A percentile compares a stretch with the other conserved stretches of the same genome.
Conservation (phyloP, 2,329 filamentous ascomycete species). For the Verticillium tricorpus region DNA sequence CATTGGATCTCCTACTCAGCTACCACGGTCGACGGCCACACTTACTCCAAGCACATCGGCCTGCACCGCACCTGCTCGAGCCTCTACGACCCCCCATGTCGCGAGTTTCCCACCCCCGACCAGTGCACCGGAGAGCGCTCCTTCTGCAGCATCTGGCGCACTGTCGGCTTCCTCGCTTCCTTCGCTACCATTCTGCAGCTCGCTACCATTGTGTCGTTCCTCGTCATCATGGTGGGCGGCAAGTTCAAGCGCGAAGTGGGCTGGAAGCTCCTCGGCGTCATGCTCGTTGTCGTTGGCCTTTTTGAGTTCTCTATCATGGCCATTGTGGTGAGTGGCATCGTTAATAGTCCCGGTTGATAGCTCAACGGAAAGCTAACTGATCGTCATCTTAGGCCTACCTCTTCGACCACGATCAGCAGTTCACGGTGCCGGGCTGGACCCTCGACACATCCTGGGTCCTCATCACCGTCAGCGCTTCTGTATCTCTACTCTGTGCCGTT, state of each 20-base stretch:
- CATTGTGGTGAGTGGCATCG: constrained; percentile 65
- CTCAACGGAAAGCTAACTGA: neutral
- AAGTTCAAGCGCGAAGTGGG: constrained; percentile 75
- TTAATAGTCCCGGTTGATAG: too few species aligned
- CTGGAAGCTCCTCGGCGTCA: constrained; percentile 68
- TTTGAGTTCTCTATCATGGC: constrained; percentile 74
- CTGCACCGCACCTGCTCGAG: constrained; percentile 78
- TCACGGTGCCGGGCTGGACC: constrained; percentile 73
- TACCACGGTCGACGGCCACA: constrained; percentile 40
- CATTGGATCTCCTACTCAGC: constrained; percentile 66
- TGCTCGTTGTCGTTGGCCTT: constrained; percentile 62
- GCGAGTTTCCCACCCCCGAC: constrained; percentile 59
- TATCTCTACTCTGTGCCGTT: constrained; percentile 48
- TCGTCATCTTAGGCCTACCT: constrained; percentile 62
- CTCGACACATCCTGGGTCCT: constrained; percentile 78
- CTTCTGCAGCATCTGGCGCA: constrained; percentile 92
- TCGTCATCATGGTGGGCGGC: constrained; percentile 72
- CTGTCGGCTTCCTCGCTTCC: constrained; percentile 80
- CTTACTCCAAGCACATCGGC: constrained; percentile 60
- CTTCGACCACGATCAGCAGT: constrained; percentile 77
- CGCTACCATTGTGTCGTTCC: constrained; percentile 73
- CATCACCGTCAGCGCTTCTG: constrained; percentile 50
- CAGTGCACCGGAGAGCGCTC: constrained; percentile 65
- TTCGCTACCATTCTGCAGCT: constrained; percentile 80
- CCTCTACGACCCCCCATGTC: constrained; percentile 56